These are phyloP conservation scores for Microbotryomycetes sp. DNA, from an alignment of 1,284 basidiomycete species.

Conservation along the genomic window DNA sequence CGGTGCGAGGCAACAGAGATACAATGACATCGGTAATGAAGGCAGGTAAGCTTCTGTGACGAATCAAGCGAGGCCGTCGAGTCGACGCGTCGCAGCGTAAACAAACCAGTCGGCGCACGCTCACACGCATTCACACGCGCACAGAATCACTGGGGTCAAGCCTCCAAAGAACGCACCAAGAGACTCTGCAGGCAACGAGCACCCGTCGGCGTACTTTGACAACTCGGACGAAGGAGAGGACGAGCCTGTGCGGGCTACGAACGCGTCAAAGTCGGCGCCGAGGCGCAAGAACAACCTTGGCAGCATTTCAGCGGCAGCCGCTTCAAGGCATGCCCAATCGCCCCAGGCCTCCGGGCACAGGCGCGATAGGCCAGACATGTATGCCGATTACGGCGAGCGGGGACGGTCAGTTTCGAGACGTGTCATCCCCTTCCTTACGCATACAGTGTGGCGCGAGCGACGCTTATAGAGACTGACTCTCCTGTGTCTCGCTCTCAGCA, in stretches of 20 bases:
- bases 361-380: conserved; percentile 17
- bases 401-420: conserved; percentile 14
- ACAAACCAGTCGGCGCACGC: too few relatives aligned
- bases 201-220: conserved; percentile 29
- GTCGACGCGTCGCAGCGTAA: background rate
- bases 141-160: conserved; percentile 25
- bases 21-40: conserved; percentile 26
- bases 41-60: conserved; percentile 11
- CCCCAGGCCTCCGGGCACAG: background rate
- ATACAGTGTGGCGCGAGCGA: background rate
- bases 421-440: background rate
- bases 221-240: conserved; percentile 22
- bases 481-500: conserved; percentile 7
- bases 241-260: conserved; percentile 12
- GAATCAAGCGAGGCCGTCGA: background rate
- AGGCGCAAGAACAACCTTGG: background rate
- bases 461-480: background rate
- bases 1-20: conserved; percentile 14
- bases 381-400: conserved; percentile 15
- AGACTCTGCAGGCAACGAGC: conserved; percentile 28
- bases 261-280: background rate
- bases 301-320: too few relatives aligned
- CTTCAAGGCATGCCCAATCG: too few relatives aligned
- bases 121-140: too few relatives aligned
- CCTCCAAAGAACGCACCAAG: conserved; percentile 22